Base-by-base conservation (phyloP, 345 rosid species). In the Gossypium anomalum region DNA sequence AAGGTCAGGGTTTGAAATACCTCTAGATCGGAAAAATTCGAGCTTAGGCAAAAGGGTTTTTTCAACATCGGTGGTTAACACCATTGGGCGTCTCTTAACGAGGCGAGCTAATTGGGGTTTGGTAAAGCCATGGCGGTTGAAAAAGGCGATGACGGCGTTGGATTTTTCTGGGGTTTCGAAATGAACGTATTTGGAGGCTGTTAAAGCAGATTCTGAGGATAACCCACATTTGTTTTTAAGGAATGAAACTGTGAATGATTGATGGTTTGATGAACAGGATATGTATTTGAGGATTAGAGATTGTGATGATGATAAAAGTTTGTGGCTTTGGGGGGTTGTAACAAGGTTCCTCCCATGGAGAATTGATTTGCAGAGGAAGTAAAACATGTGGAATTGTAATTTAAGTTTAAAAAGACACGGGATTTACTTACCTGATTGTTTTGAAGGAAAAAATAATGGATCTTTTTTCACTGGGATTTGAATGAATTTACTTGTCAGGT, bases 21-120 rank as follows among this genome's bases (percentile, higher is more conserved):
- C 87, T 63, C 45, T 74, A 7, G 87, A 82, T 49, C 10, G 13
- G 51, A 86, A 75, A 56, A 80, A 82, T 14, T 86, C 60, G 22
- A 56, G 15, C 10, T 12, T 58, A 0, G 34, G 34, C 7, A 58
- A 58, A 58, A 22, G 22, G 55, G 34, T 81, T 29, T 63, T 78
- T 44, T 73, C 16, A 2, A 19, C 41, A 25, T 61, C n/a, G 13
- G 25, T 63, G 7, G 6, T 3, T 20, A 58, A 29, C 62, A 58
- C 2, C 12, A 4, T 0, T 58, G 62, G 62, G 14, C 62, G 34
- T 10, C 4, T 22, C 15, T 4, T 22, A 15, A 58, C 23, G 34
- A 58, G 62, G 34, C 62, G 60, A 25, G 14, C 41, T 61, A 81
- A 76, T 45, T 86, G 89, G 52, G 75, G 3, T 19, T 47, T 27